phyloP scores from a whole-genome alignment of 345 rosid genomes.

The Psidium friedrichsthalianum region DNA sequence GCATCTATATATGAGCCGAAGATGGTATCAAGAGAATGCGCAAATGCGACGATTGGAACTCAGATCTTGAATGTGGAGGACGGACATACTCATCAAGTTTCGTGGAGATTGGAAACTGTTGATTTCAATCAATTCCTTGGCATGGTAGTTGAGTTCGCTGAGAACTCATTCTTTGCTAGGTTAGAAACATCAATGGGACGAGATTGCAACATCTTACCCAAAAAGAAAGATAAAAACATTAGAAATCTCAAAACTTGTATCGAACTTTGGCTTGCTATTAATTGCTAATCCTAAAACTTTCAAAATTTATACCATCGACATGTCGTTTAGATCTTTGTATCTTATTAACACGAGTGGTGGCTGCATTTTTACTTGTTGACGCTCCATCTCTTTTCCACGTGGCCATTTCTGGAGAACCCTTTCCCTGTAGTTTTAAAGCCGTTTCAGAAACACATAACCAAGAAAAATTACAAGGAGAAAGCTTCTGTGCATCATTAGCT shows the following conservation, averaged over 20 bases:
- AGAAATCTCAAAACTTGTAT: neutral
- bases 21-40: neutral
- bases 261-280: too few relatives aligned
- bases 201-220: neutral
- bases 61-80: neutral
- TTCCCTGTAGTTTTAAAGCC: neutral
- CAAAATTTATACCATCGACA: too few relatives aligned
- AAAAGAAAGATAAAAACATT: neutral
- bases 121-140: too few relatives aligned
- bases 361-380: too few relatives aligned
- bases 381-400: too few relatives aligned
- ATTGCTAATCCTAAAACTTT: too few relatives aligned
- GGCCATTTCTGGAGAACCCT: too few relatives aligned
- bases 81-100: neutral
- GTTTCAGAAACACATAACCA: neutral
- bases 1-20: rapidly evolving
- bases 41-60: neutral
- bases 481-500: neutral
- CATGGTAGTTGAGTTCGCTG: neutral
- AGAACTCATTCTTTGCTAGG: neutral
- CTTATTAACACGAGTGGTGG: too few relatives aligned
- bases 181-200: neutral
- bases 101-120: too few relatives aligned
- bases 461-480: neutral
- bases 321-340: too few relatives aligned